Evolutionary conservation across 495 filamentous ascomycete genomes (phyloP).

Genomic region (Articulospora tetracladia): DNA sequence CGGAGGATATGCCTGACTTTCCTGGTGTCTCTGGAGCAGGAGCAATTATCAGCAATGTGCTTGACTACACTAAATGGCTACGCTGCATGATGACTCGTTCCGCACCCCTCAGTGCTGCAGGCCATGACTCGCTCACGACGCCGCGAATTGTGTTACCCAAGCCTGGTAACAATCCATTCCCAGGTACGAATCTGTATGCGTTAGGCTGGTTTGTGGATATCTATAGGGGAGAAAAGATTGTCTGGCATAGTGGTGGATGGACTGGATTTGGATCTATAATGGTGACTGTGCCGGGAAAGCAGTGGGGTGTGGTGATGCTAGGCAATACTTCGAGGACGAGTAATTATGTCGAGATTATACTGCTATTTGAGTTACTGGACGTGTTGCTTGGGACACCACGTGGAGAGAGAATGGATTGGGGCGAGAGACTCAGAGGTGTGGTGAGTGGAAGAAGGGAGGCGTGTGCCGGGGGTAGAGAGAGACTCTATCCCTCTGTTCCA

Average conservation of each 20-base stretch:
- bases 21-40: constrained; percentile 41
- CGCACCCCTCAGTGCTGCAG: constrained; percentile 29
- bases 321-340: constrained; percentile 30
- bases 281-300: not conserved
- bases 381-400: not conserved
- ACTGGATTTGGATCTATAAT: not conserved
- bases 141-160: constrained; percentile 31
- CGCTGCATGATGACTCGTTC: constrained; percentile 29
- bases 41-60: constrained; percentile 40
- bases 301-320: constrained; percentile 33
- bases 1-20: constrained; percentile 21
- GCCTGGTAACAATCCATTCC: not conserved
- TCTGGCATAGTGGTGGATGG: not conserved
- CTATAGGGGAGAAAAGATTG: not conserved
- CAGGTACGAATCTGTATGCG: not conserved
- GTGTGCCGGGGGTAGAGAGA: constrained; percentile 38
- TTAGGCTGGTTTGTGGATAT: not conserved
- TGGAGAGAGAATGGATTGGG: not conserved
- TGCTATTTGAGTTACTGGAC: not conserved
- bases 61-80: constrained; percentile 48
- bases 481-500: constrained; percentile 39
- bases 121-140: constrained; percentile 33
- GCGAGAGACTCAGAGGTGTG: not conserved
- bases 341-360: not conserved
- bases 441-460: constrained; percentile 29